These are phyloP conservation scores for Blastocrithidia nonstop DNA, from an alignment of 208 protist species.

Conservation along the genomic window DNA sequence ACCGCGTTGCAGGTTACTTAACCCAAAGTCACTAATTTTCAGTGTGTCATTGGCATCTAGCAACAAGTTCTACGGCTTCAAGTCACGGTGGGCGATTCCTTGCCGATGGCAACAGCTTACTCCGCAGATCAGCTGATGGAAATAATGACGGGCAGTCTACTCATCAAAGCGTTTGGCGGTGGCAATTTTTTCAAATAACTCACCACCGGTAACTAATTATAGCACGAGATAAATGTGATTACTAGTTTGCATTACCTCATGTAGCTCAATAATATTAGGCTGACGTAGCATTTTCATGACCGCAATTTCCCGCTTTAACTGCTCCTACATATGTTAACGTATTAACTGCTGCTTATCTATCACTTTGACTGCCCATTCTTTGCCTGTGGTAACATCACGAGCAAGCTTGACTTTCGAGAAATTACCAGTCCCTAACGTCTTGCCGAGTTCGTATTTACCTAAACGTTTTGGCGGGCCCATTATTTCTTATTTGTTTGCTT, in stretches of 20 bases:
- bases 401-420: conserved; percentile 80
- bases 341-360: conserved; percentile 78
- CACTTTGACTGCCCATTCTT: conserved; percentile 79
- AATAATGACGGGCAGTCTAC: conserved; percentile 78
- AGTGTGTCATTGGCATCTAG: conserved; percentile 56
- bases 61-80: conserved; percentile 87
- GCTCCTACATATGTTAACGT: conserved; percentile 80
- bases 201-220: conserved; percentile 84
- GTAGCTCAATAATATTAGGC: conserved; percentile 71
- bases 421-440: conserved; percentile 74
- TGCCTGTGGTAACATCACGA: conserved; percentile 42
- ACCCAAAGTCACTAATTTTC: conserved; percentile 87
- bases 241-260: conserved; percentile 78
- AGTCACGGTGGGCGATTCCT: conserved; percentile 77
- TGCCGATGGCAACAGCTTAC: conserved; percentile 85
- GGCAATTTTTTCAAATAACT: conserved; percentile 87
- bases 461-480: conserved; percentile 47
- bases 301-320: conserved; percentile 81
- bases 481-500: conserved; percentile 1
- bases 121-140: conserved; percentile 89
- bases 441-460: conserved; percentile 79
- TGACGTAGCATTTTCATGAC: conserved; percentile 83
- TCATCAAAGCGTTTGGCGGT: conserved; percentile 68
- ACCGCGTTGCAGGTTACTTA: conserved; percentile 59
- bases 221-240: conserved; percentile 85